These are phyloP conservation scores for Acacia crassicarpa DNA, from an alignment of 306 rosid genomes.

Conservation along the genomic window DNA sequence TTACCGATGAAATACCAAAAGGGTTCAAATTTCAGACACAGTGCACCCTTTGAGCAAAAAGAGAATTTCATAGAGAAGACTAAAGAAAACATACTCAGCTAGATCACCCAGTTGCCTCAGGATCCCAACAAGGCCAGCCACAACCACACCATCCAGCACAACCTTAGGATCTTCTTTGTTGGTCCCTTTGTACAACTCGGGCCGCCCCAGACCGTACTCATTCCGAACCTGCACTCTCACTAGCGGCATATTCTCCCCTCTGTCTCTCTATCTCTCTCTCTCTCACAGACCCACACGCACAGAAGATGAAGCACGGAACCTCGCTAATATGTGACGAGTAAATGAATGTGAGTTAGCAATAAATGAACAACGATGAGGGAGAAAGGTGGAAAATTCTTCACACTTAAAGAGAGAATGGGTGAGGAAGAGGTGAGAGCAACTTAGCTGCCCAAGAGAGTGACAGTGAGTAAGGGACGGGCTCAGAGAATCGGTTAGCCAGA, in stretches of 20 bases:
- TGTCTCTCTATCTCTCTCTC: neutral
- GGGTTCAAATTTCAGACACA: neutral
- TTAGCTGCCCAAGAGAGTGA: conserved; percentile 47
- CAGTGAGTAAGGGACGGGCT: conserved; percentile 24
- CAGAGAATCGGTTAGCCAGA: neutral
- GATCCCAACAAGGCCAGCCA: conserved; percentile 97
- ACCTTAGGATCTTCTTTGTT: conserved; percentile 89
- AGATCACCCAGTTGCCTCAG: conserved; percentile 97
- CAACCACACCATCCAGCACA: conserved; percentile 87
- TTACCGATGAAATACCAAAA: conserved; percentile 26
- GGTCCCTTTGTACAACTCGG: conserved; percentile 63
- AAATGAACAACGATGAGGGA: conserved; percentile 48
- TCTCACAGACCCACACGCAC: neutral
- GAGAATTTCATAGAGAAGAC: conserved; percentile 9
- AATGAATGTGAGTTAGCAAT: conserved; percentile 38
- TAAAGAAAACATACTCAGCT: conserved; percentile 74
- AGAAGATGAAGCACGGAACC: neutral
- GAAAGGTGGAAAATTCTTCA: neutral
- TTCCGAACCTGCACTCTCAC: conserved; percentile 75
- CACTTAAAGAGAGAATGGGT: neutral
- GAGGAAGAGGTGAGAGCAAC: conserved; percentile 39
- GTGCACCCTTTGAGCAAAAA: conserved; percentile 15
- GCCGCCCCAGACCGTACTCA: conserved; percentile 73
- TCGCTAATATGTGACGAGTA: neutral
- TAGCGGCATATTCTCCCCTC: conserved; percentile 62